These are phyloP conservation scores for Cyathus striatus DNA, from an alignment of 768 basidiomycete genomes.

Conservation along the genomic window DNA sequence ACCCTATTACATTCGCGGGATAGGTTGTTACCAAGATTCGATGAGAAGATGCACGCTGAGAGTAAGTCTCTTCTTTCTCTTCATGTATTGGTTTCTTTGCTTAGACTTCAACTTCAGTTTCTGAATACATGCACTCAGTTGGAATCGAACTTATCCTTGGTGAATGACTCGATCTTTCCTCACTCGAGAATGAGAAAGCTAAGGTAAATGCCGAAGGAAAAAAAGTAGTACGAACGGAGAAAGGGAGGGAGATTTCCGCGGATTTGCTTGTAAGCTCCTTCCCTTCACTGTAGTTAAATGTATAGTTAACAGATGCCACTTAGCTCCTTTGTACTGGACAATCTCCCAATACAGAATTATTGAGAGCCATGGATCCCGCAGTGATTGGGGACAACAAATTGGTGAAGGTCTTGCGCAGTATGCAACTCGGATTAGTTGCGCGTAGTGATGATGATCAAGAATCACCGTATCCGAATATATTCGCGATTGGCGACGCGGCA, in stretches of 20 bases:
- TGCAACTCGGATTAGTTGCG: slow-evolving; percentile 39
- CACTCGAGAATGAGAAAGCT: slow-evolving; percentile 18
- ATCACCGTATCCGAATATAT: slow-evolving; percentile 47
- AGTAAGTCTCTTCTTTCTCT: slow-evolving; percentile 21
- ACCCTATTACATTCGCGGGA: slow-evolving; percentile 57
- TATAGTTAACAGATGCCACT: neutral
- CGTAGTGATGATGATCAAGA: neutral
- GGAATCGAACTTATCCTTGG: slow-evolving; percentile 49
- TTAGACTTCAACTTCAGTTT: slow-evolving; percentile 18
- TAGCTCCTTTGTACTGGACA: slow-evolving; percentile 63
- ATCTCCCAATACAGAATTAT: slow-evolving; percentile 45
- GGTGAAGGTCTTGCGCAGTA: slow-evolving; percentile 41
- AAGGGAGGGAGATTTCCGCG: slow-evolving; percentile 45
- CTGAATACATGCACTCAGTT: slow-evolving; percentile 31
- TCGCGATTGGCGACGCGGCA: slow-evolving; percentile 58
- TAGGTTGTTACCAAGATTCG: slow-evolving; percentile 49
- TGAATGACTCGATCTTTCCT: slow-evolving; percentile 46
- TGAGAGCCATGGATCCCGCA: slow-evolving; percentile 34
- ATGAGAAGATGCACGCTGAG: slow-evolving; percentile 46
- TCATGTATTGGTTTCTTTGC: neutral
- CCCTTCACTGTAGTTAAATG: neutral
- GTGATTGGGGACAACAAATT: slow-evolving; percentile 35
- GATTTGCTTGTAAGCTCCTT: slow-evolving; percentile 51
- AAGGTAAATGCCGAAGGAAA: slow-evolving; percentile 20
- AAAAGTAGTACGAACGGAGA: slow-evolving; percentile 38